A percentile compares a stretch with the other conserved stretches of the same genome.
Evolutionary conservation across 129 eudicot species (phyloP).

Genomic region (Gnaphalium uliginosum): DNA sequence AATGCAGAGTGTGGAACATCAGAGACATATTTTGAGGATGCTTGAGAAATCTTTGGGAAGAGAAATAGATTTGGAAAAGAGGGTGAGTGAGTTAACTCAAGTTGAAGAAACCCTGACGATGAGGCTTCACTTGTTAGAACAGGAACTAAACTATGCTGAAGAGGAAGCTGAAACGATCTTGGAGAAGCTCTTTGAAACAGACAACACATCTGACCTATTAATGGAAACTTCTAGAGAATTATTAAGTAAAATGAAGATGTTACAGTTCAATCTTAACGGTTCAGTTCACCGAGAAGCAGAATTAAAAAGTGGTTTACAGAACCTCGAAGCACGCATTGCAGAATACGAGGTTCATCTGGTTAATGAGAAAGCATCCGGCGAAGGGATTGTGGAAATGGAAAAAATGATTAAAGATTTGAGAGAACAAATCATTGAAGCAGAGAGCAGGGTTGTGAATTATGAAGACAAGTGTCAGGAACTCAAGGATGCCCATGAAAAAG

Average conservation of each 20-base stretch:
- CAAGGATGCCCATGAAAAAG: conserved; percentile 41
- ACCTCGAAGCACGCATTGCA: conserved; percentile 28
- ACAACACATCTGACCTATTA: conserved; percentile 59
- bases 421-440: conserved; percentile 34
- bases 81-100: conserved; percentile 51
- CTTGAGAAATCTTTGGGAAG: conserved; percentile 76
- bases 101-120: conserved; percentile 56
- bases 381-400: conserved; percentile 34
- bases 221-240: conserved; percentile 60
- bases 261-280: conserved; percentile 53
- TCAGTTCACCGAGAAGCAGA: conserved; percentile 53
- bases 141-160: conserved; percentile 47
- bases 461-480: conserved; percentile 52
- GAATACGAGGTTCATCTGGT: conserved; percentile 32
- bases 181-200: conserved; percentile 66
- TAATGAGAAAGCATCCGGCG: conserved; percentile 33
- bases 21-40: conserved; percentile 67
- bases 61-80: conserved; percentile 76
- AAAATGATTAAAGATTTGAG: conserved; percentile 22
- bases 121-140: conserved; percentile 45
- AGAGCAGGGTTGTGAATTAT: conserved; percentile 49
- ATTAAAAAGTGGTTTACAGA: conserved; percentile 32
- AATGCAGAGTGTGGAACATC: conserved; percentile 85
- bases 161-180: conserved; percentile 54
- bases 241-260: conserved; percentile 45